Evolutionary conservation across 352 stramenopile genomes (phyloP), one percentile per base, ranked within the genome.

Genomic region (Phytophthora boehmeriae): DNA sequence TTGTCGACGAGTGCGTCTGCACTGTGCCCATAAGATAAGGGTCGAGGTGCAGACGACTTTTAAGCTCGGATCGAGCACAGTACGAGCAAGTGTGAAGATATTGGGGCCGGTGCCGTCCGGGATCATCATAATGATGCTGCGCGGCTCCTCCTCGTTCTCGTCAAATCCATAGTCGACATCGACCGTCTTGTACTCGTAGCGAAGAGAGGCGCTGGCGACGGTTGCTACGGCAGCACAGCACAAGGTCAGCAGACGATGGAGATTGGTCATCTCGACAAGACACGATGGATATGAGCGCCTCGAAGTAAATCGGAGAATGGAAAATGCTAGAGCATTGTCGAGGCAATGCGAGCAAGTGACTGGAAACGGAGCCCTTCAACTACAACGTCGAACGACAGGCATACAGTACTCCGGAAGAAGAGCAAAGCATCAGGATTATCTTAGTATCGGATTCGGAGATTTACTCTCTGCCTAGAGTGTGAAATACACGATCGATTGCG

Each of bases 51-150:
- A 89, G 63, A 22, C 76, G 73, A 32, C 68, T 83, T 56, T 85
- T 20, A 88, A 45, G 35, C 57, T 74, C 30, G 80, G 77, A 46
- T 90, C 80, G 5, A 80, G 59, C 51, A 90, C 73, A 1, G 77
- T 85, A 39, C 80, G 75, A 30, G 77, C 77, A 25, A 90, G 51
- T 0, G 77, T 75, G 55, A 86, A 90, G 35, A 90, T 69, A 64
- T 90, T 86, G 42, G 80, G 80, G 1, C 76, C 76, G 11, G 78
- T 90, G 46, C 80, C 78, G 43, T 88, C 80, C 1, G 78, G 80
- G 59, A 90, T 88, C 80, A 88, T 90, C 76, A 88, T 90, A 55
- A 88, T 88, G 42, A 90, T 38, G 51, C 68, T 85, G 48, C 80
- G 80, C 1, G 78, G 63, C 1, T 57, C 28, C 17, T 76, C 64